Evolutionary conservation across 139 green algal species (phyloP), one percentile per base, ranked within the genome.

Genomic region (Klebsormidium nitens): DNA sequence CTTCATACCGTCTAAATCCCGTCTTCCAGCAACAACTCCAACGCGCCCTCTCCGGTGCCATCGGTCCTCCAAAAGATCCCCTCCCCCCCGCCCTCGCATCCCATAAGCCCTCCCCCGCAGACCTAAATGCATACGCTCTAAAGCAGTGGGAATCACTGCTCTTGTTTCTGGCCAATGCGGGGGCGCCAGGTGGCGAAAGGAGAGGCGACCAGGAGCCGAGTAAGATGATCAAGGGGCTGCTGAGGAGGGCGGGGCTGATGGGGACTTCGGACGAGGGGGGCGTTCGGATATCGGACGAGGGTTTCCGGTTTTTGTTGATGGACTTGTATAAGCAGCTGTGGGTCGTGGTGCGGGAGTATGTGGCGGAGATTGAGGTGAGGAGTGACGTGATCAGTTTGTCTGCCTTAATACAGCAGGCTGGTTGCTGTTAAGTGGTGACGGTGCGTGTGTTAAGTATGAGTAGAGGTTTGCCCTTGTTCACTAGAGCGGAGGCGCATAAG

Each of bases 21-120:
- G 6, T 36, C 5, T 72, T 72, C 66, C 66, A 74, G 36, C 37
- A 48, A 5, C 55, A 74, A 5, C 52, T 74, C 3, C 66, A 55
- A 17, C 5, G 36, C 8, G 66, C 56, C 3, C 56, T 74, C 29
- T 52, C n/a, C 5, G 39, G 31, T 8, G 66, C 26, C 55, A 23
- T 23, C 23, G 23, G 46, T 55, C 46, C 46, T 23, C 23, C 46
- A 23, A 55, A 23, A 55, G 46, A 55, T 23, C 46, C 46, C 23
- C 23, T 23, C 23, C 23, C 46, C 23, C 23, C 23, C 23, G 23
- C 23, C 23, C 23, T 23, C 46, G 46, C 23, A 23, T 23, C 46
- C 23, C 46, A 23, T 23, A 55, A 31, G 46, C 46, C 23, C 46
- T 23, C 46, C 23, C 23, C 46, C 46, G 23, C 46, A 23, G 46